phyloP scores from a whole-genome alignment of 345 rosid species.

The Litchi chinensis region DNA sequence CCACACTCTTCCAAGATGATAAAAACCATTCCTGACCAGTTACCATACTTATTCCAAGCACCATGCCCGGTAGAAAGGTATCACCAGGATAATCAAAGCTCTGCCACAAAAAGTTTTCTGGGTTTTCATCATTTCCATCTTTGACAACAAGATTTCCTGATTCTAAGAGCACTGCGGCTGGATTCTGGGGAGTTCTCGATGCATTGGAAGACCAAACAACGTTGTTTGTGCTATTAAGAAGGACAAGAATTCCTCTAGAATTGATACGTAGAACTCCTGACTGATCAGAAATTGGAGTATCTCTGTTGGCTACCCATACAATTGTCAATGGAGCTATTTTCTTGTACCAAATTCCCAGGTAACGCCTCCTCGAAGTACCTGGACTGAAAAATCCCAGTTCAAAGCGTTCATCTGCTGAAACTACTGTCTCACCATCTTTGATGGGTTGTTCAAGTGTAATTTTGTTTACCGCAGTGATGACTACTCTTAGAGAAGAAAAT shows the following conservation, averaged over 20 bases:
- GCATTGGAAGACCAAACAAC: background rate
- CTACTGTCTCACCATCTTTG: background rate
- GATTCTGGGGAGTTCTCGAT: background rate
- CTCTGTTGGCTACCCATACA: background rate
- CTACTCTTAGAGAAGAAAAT: background rate
- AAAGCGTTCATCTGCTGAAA: slow-evolving; percentile 1
- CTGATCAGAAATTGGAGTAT: background rate
- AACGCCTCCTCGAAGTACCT: slow-evolving; percentile 1
- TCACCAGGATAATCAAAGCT: slow-evolving; percentile 29
- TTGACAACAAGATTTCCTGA: background rate
- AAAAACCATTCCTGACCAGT: background rate
- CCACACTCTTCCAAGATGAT: background rate
- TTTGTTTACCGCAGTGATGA: background rate
- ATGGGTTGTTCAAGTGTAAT: background rate
- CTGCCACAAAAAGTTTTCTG: slow-evolving; percentile 14
- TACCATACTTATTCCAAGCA: background rate
- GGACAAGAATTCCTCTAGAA: background rate
- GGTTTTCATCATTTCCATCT: background rate
- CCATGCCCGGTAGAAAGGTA: slow-evolving; percentile 29
- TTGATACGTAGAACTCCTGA: background rate
- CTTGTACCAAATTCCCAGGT: slow-evolving; percentile 21
- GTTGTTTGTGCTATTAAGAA: background rate
- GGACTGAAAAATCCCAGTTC: background rate
- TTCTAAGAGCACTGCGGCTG: background rate
- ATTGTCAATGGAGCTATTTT: background rate